Percentiles rank a stretch among this genome's conserved stretches.
Evolutionary conservation across 2,329 filamentous ascomycete species (phyloP).

Genomic region (Reticulascus tulasneorum): DNA sequence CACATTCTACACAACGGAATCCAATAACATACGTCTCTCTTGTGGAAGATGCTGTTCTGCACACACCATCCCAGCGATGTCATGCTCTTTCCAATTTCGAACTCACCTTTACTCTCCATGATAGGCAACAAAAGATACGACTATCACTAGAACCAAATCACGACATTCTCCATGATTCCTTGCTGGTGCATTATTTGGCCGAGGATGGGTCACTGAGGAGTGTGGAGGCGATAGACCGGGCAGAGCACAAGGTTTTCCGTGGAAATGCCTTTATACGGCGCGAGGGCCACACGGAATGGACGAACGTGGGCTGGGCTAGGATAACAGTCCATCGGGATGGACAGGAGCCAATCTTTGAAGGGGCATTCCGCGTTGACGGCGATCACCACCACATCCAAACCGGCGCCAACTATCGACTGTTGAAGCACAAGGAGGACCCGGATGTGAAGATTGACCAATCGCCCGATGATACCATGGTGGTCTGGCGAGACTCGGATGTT

Average conservation of each 20-base stretch:
- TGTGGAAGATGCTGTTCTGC: slow-evolving; percentile 71
- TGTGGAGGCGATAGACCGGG: slow-evolving; percentile 67
- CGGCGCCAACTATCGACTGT: slow-evolving; percentile 67
- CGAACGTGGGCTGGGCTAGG: slow-evolving; percentile 80
- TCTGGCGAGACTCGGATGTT: slow-evolving; percentile 91
- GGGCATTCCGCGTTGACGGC: slow-evolving; percentile 75
- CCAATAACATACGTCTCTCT: slow-evolving; percentile 71
- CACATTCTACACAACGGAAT: slow-evolving; percentile 69
- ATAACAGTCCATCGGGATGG: slow-evolving; percentile 78
- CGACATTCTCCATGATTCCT: slow-evolving; percentile 76
- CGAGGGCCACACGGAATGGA: slow-evolving; percentile 61
- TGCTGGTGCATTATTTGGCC: slow-evolving; percentile 68
- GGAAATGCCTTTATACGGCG: slow-evolving; percentile 70
- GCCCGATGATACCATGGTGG: slow-evolving; percentile 73
- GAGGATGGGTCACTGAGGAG: slow-evolving; percentile 64
- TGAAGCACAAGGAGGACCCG: slow-evolving; percentile 69
- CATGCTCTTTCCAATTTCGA: slow-evolving; percentile 82
- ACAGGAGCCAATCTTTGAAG: slow-evolving; percentile 76
- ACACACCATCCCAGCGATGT: slow-evolving; percentile 73
- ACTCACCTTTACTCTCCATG: slow-evolving; percentile 72
- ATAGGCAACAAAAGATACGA: slow-evolving; percentile 65
- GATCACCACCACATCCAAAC: slow-evolving; percentile 87
- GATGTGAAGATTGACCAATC: slow-evolving; percentile 46
- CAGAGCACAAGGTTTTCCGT: slow-evolving; percentile 78
- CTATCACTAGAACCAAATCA: slow-evolving; percentile 85